A percentile compares a stretch with the other conserved stretches of the same genome.
phyloP scores from a whole-genome alignment of 1,284 basidiomycete species.

The Papiliotrema nemorosa region DNA sequence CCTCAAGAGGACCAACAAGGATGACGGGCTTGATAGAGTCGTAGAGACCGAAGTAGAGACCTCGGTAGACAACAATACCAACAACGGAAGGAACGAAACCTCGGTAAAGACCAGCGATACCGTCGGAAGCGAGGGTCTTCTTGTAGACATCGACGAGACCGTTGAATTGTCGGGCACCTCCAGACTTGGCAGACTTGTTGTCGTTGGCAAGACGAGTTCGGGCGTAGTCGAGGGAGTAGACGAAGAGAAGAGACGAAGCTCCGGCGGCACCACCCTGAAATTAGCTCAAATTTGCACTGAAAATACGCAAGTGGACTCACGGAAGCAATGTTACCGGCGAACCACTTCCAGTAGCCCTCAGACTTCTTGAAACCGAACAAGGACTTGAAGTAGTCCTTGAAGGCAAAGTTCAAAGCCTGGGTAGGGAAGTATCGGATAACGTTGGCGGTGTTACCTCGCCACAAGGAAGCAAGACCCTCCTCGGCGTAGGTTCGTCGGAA shows the following conservation, averaged over 20 bases:
- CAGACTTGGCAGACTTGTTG: constrained; percentile 85
- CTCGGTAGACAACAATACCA: constrained; percentile 63
- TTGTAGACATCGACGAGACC: constrained; percentile 86
- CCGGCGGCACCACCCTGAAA: constrained; percentile 83
- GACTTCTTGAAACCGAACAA: constrained; percentile 57
- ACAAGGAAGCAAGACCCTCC: constrained; percentile 54
- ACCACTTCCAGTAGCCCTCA: constrained; percentile 58
- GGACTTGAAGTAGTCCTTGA: constrained; percentile 54
- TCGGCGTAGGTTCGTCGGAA: constrained; percentile 68
- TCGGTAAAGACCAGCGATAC: constrained; percentile 58
- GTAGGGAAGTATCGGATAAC: constrained; percentile 58
- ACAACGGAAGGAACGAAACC: constrained; percentile 63
- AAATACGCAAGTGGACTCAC: constrained; percentile 6
- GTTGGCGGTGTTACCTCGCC: constrained; percentile 57
- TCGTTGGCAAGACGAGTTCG: constrained; percentile 98
- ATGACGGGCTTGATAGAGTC: constrained; percentile 59
- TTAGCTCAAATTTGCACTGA: background rate
- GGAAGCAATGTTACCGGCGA: constrained; percentile 69
- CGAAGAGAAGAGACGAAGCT: constrained; percentile 92
- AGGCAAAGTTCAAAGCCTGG: constrained; percentile 52
- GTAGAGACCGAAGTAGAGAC: constrained; percentile 55
- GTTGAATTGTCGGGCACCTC: constrained; percentile 91
- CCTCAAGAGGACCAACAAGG: constrained; percentile 58
- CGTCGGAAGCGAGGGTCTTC: constrained; percentile 58
- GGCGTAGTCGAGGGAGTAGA: constrained; percentile 95